Base-by-base conservation (phyloP, 23 red algal genomes). In the Gracilaria caudata region DNA sequence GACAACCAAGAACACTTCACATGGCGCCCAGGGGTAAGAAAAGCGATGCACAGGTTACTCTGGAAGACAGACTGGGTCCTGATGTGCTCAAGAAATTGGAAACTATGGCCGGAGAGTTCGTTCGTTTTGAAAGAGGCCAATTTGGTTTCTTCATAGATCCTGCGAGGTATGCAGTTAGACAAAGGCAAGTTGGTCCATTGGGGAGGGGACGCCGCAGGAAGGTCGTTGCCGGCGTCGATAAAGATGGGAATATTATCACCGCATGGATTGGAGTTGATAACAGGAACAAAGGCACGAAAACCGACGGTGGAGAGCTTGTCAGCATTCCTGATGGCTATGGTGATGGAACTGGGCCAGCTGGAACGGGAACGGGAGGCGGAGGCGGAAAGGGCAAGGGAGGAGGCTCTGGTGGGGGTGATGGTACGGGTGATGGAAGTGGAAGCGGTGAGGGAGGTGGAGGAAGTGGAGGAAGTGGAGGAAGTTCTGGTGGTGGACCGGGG, bases 91-190 rank as follows among this genome's bases (percentile, higher is more conserved):
- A 93, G 68, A 92, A 84, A 74, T 79, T 98, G 32, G 90, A 93
- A 76, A 78, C 80, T 20, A 98, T 98, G 91, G 95, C 95, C 14
- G 90, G 88, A 29, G 95, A 98, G 53, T 98, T 94, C 51, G 95
- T 98, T 47, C 90, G 95, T 12, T 93, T 94, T 46, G 95, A 98
- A 79, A 65, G 82, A 81, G 90, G 90, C 5, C 83, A 93, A 59
- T 98, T 98, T 91, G 92, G 91, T 4, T 98, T 98, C 47, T 98
- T 89, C 61, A 98, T 98, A 10, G 95, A 98, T 86, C 95, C 95
- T 30, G 95, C 95, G 20, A 24, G 95, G 34, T 98, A 98, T 58
- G 95, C 92, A 24, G 95, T 93, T 23, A 91, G 81, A 47, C 95
- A 93, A 37, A 76, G 93, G 43, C 86, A 90, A 73, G 87, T 95